Evolutionary conservation across 768 basidiomycete genomes (phyloP).

Genomic region (Coprinellus aureogranulatus): DNA sequence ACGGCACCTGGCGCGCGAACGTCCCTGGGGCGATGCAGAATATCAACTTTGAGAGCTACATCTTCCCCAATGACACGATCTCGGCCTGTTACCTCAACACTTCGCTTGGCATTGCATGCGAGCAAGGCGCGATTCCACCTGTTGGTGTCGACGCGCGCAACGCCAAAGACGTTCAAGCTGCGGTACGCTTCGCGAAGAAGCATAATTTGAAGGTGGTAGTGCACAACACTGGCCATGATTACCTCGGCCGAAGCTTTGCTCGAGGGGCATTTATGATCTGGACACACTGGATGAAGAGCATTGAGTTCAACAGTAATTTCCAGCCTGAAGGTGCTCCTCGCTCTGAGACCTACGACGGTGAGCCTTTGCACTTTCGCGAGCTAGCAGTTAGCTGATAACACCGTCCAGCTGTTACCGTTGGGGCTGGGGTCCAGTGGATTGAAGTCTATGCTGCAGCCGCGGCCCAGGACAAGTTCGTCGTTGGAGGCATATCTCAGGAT

Average conservation of each 20-base stretch:
- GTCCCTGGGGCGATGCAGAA: conserved; percentile 10
- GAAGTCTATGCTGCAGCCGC: conserved; percentile 41
- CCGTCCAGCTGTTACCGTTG: conserved; percentile 28
- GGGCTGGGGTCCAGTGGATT: conserved; percentile 46
- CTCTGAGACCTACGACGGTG: conserved; percentile 12
- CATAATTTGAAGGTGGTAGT: conserved; percentile 38
- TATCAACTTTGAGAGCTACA: conserved; percentile 8
- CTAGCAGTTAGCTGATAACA: background rate
- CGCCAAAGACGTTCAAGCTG: conserved; percentile 37
- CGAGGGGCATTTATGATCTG: conserved; percentile 39
- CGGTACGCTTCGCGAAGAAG: conserved; percentile 35
- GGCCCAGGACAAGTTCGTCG: conserved; percentile 34
- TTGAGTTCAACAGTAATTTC: conserved; percentile 29
- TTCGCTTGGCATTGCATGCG: conserved; percentile 36
- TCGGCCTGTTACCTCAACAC: conserved; percentile 53
- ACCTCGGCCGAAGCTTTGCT: conserved; percentile 44
- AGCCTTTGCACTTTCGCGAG: background rate
- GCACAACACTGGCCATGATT: conserved; percentile 43
- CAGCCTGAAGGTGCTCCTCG: conserved; percentile 32
- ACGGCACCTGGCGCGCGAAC: conserved; percentile 9
- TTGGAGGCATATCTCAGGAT: conserved; percentile 40
- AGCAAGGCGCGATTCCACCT: conserved; percentile 42
- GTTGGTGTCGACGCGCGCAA: conserved; percentile 39
- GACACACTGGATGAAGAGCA: conserved; percentile 38
- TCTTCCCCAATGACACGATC: conserved; percentile 41